Evolutionary conservation across 176 grass and related monocot genomes (phyloP).

Genomic region (barley (Hordeum vulgare)): MorexV3_pseudomolecules_assembly NC_058521.1:567360272-567360771

Average conservation of each 20-base stretch:
- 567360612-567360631: not conserved
- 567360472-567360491: not conserved
- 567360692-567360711: not conserved
- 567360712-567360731: not conserved
- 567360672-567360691: not conserved
- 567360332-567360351: not conserved
- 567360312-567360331: constrained; percentile 11
- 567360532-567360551: not conserved
- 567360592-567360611: not conserved
- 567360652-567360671: not conserved
- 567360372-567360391: not conserved
- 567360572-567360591: not conserved
- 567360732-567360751: not conserved
- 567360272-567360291: constrained; percentile 27
- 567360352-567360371: not conserved
- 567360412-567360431: not conserved
- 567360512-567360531: not conserved
- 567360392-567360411: not conserved
- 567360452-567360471: not conserved
- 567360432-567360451: not conserved
- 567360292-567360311: constrained; percentile 10
- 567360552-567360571: not conserved
- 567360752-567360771: not conserved
- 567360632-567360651: not conserved
- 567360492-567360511: not conserved